Percentiles rank a stretch among this genome's conserved stretches.
These are phyloP conservation scores for Syncephalastrum racemosum DNA, from an alignment of 371 early-diverging fungal species.

Conservation along the genomic window DNA sequence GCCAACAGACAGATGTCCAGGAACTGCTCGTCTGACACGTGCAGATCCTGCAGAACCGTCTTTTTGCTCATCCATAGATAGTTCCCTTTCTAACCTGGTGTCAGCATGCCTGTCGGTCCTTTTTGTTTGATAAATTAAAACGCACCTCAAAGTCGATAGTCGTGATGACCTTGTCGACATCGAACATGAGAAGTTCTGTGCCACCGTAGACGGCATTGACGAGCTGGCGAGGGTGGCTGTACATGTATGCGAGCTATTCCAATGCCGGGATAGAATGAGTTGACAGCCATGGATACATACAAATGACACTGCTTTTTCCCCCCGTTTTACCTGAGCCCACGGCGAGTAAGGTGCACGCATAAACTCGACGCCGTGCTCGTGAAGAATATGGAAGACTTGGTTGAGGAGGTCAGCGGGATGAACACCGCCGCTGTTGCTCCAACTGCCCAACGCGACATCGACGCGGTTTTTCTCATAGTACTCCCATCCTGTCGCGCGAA, in stretches of 20 bases:
- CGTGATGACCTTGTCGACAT: constrained; percentile 76
- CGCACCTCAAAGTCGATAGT: constrained; percentile 61
- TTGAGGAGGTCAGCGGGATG: constrained; percentile 68
- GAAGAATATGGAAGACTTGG: constrained; percentile 69
- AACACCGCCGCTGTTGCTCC: constrained; percentile 55
- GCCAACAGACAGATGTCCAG: constrained; percentile 82
- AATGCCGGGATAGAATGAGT: neutral
- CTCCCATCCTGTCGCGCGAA: constrained; percentile 74
- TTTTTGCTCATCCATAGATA: constrained; percentile 71
- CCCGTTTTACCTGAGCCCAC: constrained; percentile 69
- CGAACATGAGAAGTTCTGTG: constrained; percentile 76
- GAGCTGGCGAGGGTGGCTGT: constrained; percentile 66
- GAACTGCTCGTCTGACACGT: constrained; percentile 73
- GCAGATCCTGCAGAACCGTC: constrained; percentile 61
- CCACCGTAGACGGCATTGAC: constrained; percentile 75
- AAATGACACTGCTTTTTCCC: neutral
- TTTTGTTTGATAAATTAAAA: neutral
- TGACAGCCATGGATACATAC: neutral
- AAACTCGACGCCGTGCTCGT: constrained; percentile 65
- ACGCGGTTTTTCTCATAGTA: constrained; percentile 62
- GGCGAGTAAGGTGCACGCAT: constrained; percentile 84
- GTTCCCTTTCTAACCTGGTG: constrained; percentile 47
- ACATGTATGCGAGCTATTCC: constrained; percentile 71
- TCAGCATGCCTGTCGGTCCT: neutral
- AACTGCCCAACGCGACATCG: constrained; percentile 60